These are phyloP conservation scores for Globisporangium orthogonon DNA, from an alignment of 352 stramenopile species.

Conservation along the genomic window DNA sequence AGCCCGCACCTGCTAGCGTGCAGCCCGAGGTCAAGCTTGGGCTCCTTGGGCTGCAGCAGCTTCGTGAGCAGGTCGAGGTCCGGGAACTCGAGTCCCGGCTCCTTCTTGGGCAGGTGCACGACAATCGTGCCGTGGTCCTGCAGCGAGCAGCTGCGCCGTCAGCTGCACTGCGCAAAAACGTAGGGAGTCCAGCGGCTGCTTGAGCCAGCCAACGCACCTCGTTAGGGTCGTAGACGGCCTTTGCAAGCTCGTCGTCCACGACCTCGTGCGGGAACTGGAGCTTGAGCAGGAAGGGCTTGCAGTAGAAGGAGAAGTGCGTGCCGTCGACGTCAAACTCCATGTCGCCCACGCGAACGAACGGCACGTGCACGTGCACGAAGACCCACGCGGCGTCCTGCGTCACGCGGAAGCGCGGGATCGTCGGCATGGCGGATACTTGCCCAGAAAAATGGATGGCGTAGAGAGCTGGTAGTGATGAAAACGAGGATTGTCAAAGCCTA, in stretches of 20 bases:
- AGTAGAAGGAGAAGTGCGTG: slow-evolving; percentile 92
- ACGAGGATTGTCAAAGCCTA: not conserved
- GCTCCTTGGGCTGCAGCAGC: slow-evolving; percentile 69
- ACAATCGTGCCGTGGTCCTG: slow-evolving; percentile 91
- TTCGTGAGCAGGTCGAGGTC: slow-evolving; percentile 93
- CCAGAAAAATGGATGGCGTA: not conserved
- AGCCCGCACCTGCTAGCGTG: slow-evolving; percentile 21
- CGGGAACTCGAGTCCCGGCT: slow-evolving; percentile 81
- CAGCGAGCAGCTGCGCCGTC: not conserved
- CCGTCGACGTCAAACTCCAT: slow-evolving; percentile 91
- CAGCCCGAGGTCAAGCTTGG: slow-evolving; percentile 27
- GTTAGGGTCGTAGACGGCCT: slow-evolving; percentile 89
- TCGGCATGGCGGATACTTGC: slow-evolving; percentile 35
- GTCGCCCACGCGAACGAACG: slow-evolving; percentile 88
- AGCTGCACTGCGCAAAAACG: no score
- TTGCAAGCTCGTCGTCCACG: slow-evolving; percentile 86
- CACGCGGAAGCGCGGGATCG: slow-evolving; percentile 78
- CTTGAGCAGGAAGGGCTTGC: slow-evolving; percentile 97
- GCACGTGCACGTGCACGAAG: slow-evolving; percentile 85
- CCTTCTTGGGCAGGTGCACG: slow-evolving; percentile 88
- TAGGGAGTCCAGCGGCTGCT: not conserved
- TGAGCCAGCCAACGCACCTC: slow-evolving; percentile 29
- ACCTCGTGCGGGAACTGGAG: slow-evolving; percentile 89
- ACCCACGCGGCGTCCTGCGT: slow-evolving; percentile 79
- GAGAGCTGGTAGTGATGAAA: not conserved